Conservation (phyloP, 1,284 basidiomycete species). For the Xerocomus nothofagi region DNA sequence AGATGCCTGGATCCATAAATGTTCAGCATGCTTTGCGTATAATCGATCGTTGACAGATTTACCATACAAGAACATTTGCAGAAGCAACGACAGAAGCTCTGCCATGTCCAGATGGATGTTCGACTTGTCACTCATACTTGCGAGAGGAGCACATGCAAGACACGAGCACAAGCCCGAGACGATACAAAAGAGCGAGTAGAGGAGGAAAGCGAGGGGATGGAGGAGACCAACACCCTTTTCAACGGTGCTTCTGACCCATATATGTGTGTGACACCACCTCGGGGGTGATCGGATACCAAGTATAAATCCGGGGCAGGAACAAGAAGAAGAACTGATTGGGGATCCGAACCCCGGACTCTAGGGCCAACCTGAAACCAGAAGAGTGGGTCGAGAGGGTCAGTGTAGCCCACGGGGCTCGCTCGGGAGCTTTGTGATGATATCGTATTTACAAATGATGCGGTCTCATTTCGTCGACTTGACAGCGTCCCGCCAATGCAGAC, state of each 20-base stretch:
- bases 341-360: too few relatives aligned
- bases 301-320: not conserved
- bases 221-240: not conserved
- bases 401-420: too few relatives aligned
- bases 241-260: not conserved
- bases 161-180: not conserved
- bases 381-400: too few relatives aligned
- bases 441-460: too few relatives aligned
- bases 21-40: not conserved
- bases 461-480: too few relatives aligned
- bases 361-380: too few relatives aligned
- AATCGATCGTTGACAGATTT: not conserved
- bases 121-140: constrained; percentile 1
- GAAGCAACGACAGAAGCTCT: constrained; percentile 12
- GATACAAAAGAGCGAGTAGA: not conserved
- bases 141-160: not conserved
- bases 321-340: not conserved
- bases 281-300: not conserved
- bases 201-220: too few relatives aligned
- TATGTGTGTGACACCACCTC: not conserved
- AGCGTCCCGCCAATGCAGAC: too few relatives aligned
- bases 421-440: too few relatives aligned
- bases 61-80: constrained; percentile 21
- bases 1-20: constrained; percentile 3
- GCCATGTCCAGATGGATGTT: constrained; percentile 18